phyloP scores from a whole-genome alignment of 805 yeast genomes.

The Yarrowia divulgata region DNA sequence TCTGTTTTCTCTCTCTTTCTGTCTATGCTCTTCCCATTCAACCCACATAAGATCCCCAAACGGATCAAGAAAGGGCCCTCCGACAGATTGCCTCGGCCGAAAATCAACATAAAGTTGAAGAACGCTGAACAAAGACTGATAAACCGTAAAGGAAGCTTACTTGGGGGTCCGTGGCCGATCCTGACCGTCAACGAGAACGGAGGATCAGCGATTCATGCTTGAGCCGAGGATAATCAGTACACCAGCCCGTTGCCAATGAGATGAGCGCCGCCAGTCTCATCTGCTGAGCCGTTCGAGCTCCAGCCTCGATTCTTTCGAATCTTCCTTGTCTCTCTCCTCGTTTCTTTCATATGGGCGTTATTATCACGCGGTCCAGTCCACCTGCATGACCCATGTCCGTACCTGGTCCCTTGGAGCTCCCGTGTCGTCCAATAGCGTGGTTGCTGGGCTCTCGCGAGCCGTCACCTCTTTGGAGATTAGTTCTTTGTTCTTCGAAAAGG shows the following conservation, averaged over 20 bases:
- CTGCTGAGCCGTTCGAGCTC: too few species aligned
- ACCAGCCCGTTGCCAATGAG: constrained; percentile 33
- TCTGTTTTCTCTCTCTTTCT: too few species aligned
- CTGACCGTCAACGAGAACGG: neutral
- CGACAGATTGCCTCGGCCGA: constrained; percentile 2
- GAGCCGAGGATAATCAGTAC: constrained; percentile 26
- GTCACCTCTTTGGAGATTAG: neutral
- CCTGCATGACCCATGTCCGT: constrained; percentile 13
- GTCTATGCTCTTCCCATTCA: too few species aligned
- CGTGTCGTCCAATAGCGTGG: constrained; percentile 3
- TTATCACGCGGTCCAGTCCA: constrained; percentile 4
- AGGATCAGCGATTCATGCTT: constrained; percentile 16
- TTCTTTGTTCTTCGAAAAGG: constrained; percentile 4
- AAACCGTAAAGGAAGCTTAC: neutral
- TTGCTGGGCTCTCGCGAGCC: constrained; percentile 4
- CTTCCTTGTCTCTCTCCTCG: too few species aligned
- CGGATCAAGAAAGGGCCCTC: too few species aligned
- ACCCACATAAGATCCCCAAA: too few species aligned
- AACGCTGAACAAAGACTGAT: neutral
- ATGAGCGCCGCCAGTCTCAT: constrained; percentile 5
- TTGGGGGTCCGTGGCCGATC: neutral
- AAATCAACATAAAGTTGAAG: constrained; percentile 14
- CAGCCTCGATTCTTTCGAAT: too few species aligned
- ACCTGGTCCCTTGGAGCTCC: too few species aligned
- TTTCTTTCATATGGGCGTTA: neutral